Base-by-base conservation (phyloP, 2,329 filamentous ascomycete genomes). In the Zymoseptoria passerinii region DNA sequence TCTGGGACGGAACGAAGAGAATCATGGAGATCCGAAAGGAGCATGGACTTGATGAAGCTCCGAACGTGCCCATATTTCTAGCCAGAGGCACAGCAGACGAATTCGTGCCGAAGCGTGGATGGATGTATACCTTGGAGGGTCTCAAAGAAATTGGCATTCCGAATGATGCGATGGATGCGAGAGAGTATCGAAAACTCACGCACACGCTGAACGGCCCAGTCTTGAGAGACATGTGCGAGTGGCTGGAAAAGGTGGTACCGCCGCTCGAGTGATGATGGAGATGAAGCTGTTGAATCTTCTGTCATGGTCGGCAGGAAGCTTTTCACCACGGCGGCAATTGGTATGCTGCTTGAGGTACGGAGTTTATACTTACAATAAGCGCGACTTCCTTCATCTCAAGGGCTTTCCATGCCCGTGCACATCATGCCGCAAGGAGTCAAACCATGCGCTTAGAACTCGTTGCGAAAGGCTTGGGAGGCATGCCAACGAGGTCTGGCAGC, bases 151-250 rank as follows among this genome's bases (percentile, higher is more conserved):
- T 76, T 50, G 74, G 75, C 1, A 68, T 75, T 28, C 67, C 68
- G 58, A 56, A 75, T 65, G 71, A 71, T 13, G 65, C 63, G 35
- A 62, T 77, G 35, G 72, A 73, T 20, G 63, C 74, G 19, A 70
- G 76, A 54, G 76, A 77, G 61, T 80, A 80, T 65, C 74, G 79
- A 51, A 76, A 75, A 0, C 68, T 80, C 68, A 76, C 73, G 0
- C 78, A 81, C 70, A 69, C 70, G 9, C 72, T 77, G 28, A 69
- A 64, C 53, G 74, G 73, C 7, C 62, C 70, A 6, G 72, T 78
- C 65, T 64, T 80, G 57, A 70, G 73, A 58, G 77, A 80, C 67
- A 62, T 80, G 56, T 76, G 75, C 63, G 57, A 55, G 8, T 79
- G 73, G 71, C 59, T 74, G 58, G 68, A 76, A 60, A 68, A 58